Evolutionary conservation across 73 alveolate genomes (phyloP).

Genomic region (Uronychia setigera): DNA sequence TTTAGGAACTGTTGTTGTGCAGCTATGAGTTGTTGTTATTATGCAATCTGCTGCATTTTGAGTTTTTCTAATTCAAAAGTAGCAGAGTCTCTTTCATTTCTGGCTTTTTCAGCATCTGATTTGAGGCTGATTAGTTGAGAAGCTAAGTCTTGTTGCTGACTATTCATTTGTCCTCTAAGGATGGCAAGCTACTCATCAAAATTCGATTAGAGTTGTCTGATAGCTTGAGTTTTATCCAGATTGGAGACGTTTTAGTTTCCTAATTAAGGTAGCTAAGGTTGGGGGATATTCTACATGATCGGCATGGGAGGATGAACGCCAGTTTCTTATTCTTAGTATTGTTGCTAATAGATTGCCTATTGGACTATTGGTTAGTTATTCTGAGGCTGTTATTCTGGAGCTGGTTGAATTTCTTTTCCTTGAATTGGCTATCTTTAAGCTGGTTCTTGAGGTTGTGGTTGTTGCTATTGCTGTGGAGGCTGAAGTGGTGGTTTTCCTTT

Average conservation of each 20-base stretch:
- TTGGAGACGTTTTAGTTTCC: background rate
- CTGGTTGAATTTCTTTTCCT: background rate
- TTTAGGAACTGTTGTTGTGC: background rate
- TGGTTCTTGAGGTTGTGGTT: background rate
- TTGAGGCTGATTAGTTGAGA: background rate
- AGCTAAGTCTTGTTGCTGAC: background rate
- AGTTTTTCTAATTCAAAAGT: background rate
- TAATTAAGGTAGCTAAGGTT: background rate
- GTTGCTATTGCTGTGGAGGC: background rate
- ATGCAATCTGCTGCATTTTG: background rate
- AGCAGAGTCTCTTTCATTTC: constrained; percentile 14
- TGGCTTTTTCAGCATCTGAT: constrained; percentile 22
- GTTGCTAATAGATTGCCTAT: background rate
- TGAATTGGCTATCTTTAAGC: background rate
- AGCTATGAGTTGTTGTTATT: background rate
- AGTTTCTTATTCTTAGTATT: background rate
- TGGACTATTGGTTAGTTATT: background rate
- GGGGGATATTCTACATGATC: background rate
- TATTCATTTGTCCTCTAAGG: constrained; percentile 5
- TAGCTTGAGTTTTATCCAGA: constrained; percentile 3
- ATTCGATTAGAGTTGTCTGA: background rate
- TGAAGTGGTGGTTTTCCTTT: background rate
- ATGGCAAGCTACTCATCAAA: constrained; percentile 5
- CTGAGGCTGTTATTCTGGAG: background rate
- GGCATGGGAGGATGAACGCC: background rate